A percentile compares a stretch with the other conserved stretches of the same genome.
Evolutionary conservation across 2,329 filamentous ascomycete genomes (phyloP).

Genomic region (Leptographium wingfieldii): DNA sequence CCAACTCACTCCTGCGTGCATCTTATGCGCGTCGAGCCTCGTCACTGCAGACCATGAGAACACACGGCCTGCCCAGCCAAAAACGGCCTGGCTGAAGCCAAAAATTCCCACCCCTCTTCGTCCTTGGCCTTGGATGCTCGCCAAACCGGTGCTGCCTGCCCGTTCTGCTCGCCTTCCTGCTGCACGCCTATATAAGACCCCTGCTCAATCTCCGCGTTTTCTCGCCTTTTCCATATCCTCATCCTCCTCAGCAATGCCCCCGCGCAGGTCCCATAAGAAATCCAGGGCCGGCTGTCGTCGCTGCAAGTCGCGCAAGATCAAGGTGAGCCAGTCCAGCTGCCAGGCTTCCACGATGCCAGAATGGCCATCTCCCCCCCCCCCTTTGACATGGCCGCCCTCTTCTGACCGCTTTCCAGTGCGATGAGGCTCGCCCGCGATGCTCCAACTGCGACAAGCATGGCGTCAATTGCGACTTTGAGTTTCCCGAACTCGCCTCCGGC

Average conservation of each 20-base stretch:
- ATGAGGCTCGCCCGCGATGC: conserved; percentile 52
- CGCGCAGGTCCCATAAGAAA: conserved; percentile 57
- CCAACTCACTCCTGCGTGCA: neutral
- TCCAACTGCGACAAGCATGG: conserved; percentile 57
- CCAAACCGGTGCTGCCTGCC: neutral
- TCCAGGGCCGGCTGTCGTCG: conserved; percentile 52
- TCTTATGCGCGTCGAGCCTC: neutral
- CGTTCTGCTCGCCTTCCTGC: neutral
- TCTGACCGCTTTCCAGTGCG: conserved; percentile 32
- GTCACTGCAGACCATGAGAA: conserved; percentile 5
- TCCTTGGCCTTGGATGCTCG: neutral
- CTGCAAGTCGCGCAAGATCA: conserved; percentile 58
- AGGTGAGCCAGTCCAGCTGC: conserved; percentile 29
- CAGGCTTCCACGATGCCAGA: neutral
- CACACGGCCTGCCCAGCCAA: conserved; percentile 4
- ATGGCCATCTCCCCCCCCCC: neutral
- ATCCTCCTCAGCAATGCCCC: conserved; percentile 36
- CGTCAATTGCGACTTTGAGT: conserved; percentile 52
- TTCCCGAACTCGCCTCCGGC: conserved; percentile 32
- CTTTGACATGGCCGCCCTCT: too few species aligned
- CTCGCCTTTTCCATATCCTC: neutral
- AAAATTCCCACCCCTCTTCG: neutral
- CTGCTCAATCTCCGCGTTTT: neutral
- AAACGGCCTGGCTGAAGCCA: conserved; percentile 8
- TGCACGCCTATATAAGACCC: too few species aligned